Conservation (phyloP, 345 rosid genomes). For the Litchi chinensis region DNA sequence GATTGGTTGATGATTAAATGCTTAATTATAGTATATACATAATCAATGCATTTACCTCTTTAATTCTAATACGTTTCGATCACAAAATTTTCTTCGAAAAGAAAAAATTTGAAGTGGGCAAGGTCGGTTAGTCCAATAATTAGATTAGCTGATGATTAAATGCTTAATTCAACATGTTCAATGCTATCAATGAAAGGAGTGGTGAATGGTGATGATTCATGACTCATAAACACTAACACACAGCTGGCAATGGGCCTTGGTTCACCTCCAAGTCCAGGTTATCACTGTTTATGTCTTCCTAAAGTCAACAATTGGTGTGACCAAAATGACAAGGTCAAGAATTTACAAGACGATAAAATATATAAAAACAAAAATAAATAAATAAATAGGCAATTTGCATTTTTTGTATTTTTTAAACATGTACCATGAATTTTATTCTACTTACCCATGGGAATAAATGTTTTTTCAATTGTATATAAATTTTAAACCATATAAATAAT, state of each 20-base stretch:
- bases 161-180: background rate
- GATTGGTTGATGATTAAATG: constrained; percentile 4
- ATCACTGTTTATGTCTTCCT: background rate
- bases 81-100: no score
- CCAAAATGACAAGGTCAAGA: background rate
- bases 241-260: background rate
- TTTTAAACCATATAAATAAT: no score
- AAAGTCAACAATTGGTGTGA: background rate
- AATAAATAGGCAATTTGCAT: no score
- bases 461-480: no score
- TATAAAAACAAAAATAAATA: no score
- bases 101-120: background rate
- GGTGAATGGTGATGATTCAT: no score
- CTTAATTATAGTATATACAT: background rate
- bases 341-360: background rate
- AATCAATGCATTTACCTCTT: no score
- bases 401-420: no score
- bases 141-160: background rate
- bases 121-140: background rate
- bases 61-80: no score
- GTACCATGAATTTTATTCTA: no score
- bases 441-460: no score
- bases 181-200: background rate
- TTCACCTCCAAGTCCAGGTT: background rate
- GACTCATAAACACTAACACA: background rate